Evolutionary conservation across 2,329 filamentous ascomycete genomes (phyloP), one percentile per base, ranked within the genome.

Genomic region (Alternaria consortialis): DNA sequence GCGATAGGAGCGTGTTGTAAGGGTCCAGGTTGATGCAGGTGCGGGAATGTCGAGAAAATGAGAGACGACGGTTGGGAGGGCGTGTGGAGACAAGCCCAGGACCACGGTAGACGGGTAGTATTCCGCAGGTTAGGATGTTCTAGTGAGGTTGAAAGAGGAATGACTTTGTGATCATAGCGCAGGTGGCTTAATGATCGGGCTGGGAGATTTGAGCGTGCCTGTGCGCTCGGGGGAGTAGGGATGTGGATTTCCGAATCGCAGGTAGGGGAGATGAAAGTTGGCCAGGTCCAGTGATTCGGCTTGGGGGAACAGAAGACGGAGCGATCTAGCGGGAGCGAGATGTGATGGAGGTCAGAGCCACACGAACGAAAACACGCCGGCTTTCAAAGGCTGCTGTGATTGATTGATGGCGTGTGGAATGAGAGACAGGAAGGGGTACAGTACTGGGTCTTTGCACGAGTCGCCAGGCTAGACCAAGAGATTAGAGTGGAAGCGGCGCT

Each of bases 41-140:
- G 71, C 72, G 74, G 72, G 69, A 74, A 67, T 68, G 74, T 72
- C 66, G 71, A 74, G 75, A 75, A 78, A 77, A 78, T 77, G 77
- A 79, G 73, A 73, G 76, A 75, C 73, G 72, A 77, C 70, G 70
- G 74, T 74, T 78, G 75, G 72, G 77, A 77, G 74, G 77, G 71
- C 71, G 74, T 77, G 74, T 77, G 75, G 75, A 76, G 74, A 74
- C 66, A 69, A 69, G 73, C 75, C 77, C 78, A 76, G 77, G 72
- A 72, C 74, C 73, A 79, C 77, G 78, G 78, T 80, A 78, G 73
- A 71, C 76, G 77, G 77, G 74, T 77, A 72, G 72, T 73, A 70
- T 77, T 74, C 74, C 76, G 77, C 72, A 70, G 69, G 63, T 70
- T 73, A 72, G 74, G 72, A 70, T 69, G 69, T 75, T 78, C 75